A percentile compares a stretch with the other conserved stretches of the same genome.
These are phyloP conservation scores for Cyberlindnera japonica DNA, from an alignment of 805 yeast genomes.

Conservation along the genomic window DNA sequence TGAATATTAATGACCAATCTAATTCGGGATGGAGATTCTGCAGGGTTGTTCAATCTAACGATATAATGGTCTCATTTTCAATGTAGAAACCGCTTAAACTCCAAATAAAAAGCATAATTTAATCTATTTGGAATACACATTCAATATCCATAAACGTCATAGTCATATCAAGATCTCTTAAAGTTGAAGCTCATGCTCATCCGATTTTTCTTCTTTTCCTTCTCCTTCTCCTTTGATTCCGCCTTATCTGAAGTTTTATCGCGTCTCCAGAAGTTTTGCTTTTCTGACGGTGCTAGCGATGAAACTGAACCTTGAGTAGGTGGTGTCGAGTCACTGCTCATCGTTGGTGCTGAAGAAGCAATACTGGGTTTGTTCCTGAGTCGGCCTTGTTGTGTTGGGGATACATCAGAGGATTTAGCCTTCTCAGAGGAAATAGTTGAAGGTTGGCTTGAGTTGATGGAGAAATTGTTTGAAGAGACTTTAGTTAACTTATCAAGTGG, in stretches of 20 bases:
- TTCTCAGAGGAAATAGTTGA: slow-evolving; percentile 20
- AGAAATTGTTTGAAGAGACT: slow-evolving; percentile 15
- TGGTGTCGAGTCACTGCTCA: slow-evolving; percentile 1
- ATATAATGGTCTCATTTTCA: too few species aligned
- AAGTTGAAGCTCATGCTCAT: slow-evolving; percentile 24
- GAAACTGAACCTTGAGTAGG: background rate
- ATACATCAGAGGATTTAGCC: background rate
- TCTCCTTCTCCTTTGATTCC: slow-evolving; percentile 2
- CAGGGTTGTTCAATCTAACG: too few species aligned
- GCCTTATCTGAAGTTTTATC: slow-evolving; percentile 8
- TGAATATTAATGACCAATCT: too few species aligned
- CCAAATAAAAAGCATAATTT: too few species aligned
- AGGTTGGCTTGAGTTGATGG: slow-evolving; percentile 18
- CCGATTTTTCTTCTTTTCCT: slow-evolving; percentile 22
- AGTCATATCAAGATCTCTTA: slow-evolving; percentile 6
- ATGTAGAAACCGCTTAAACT: too few species aligned
- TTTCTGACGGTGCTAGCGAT: background rate
- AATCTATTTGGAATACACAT: too few species aligned
- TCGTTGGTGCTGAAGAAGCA: slow-evolving; percentile 1
- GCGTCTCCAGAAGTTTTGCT: slow-evolving; percentile 22
- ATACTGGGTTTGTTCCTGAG: slow-evolving; percentile 7
- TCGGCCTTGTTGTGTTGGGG: slow-evolving; percentile 5
- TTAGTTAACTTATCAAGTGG: slow-evolving; percentile 20
- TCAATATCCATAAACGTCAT: background rate
- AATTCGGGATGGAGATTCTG: too few species aligned